These are phyloP conservation scores for Irpex rosettiformis DNA, from an alignment of 1,284 basidiomycete species.

Conservation along the genomic window DNA sequence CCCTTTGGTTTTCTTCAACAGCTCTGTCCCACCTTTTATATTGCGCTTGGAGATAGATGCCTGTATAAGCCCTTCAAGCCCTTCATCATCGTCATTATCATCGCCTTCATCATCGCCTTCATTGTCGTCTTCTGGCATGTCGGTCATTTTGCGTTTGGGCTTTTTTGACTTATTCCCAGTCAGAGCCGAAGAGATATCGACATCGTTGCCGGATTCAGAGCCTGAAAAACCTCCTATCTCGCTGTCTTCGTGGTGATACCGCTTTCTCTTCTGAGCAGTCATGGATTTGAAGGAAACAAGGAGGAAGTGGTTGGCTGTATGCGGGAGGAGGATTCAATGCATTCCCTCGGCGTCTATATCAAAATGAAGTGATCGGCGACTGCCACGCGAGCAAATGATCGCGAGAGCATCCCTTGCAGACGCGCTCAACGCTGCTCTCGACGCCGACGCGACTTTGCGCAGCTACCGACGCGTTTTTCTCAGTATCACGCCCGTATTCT, in stretches of 20 bases:
- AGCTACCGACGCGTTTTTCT: background rate
- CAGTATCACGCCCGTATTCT: background rate
- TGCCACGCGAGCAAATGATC: conserved; percentile 1
- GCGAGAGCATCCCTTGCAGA: background rate
- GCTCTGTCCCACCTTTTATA: conserved; percentile 63
- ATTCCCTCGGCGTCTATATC: background rate
- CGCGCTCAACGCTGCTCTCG: background rate
- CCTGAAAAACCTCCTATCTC: background rate
- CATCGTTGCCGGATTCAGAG: conserved; percentile 3
- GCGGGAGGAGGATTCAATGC: background rate
- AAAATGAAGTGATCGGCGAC: conserved; percentile 2
- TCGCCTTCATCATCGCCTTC: conserved; percentile 17
- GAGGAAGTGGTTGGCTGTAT: background rate
- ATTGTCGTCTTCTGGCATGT: conserved; percentile 1
- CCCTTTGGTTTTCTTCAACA: conserved; percentile 68
- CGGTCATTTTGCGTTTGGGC: background rate
- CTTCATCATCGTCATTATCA: conserved; percentile 47
- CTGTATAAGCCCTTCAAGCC: conserved; percentile 57
- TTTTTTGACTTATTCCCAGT: conserved; percentile 13
- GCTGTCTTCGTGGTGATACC: conserved; percentile 3
- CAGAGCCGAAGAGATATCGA: conserved; percentile 19
- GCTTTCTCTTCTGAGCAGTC: conserved; percentile 12
- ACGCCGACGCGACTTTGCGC: conserved; percentile 1
- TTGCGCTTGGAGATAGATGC: conserved; percentile 64
- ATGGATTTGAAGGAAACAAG: conserved; percentile 2